Percentiles rank a stretch among this genome's conserved stretches.
These are phyloP conservation scores for Termitomyces sp. DNA, from an alignment of 768 basidiomycete species.

Conservation along the genomic window DNA sequence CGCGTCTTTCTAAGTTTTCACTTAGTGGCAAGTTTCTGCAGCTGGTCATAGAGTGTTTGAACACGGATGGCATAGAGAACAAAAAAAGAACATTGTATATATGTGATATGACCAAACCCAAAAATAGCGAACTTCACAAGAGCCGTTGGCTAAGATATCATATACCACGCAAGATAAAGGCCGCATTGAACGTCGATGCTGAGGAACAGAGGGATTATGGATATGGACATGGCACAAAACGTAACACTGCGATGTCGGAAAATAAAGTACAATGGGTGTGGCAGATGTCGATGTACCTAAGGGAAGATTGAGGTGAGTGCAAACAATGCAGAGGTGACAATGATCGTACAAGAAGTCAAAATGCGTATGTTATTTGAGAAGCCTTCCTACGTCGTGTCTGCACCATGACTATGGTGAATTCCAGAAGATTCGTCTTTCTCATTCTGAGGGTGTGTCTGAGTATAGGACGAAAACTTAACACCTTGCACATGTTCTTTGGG, in stretches of 20 bases:
- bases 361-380: not conserved
- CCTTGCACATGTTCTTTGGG: conserved; percentile 1
- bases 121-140: not conserved
- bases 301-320: not conserved
- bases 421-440: not conserved
- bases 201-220: not conserved
- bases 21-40: too few species aligned
- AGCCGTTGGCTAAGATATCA: not conserved
- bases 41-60: too few species aligned
- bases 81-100: not conserved
- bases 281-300: not conserved
- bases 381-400: not conserved
- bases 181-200: not conserved
- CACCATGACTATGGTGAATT: not conserved
- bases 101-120: not conserved
- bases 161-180: not conserved
- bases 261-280: not conserved
- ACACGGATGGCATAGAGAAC: not conserved
- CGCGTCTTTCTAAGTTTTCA: too few species aligned
- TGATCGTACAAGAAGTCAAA: not conserved
- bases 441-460: not conserved
- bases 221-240: not conserved
- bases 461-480: not conserved
- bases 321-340: not conserved
- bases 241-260: not conserved